A percentile compares a stretch with the other conserved stretches of the same genome.
phyloP scores from a whole-genome alignment of 2,329 filamentous ascomycete genomes.

The Talaromyces piceae region DNA sequence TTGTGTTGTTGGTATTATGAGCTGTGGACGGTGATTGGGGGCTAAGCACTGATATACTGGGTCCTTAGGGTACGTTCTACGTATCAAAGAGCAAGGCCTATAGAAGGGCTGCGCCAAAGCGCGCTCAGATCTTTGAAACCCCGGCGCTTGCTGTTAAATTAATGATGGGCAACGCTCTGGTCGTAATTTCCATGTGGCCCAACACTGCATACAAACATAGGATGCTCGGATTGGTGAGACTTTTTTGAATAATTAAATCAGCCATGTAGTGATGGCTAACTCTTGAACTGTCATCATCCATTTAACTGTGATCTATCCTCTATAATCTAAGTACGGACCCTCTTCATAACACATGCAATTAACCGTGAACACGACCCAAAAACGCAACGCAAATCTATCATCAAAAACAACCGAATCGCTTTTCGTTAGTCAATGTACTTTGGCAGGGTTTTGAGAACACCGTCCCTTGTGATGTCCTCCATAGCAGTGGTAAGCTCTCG shows the following conservation, averaged over 20 bases:
- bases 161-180: too few species aligned
- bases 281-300: too few species aligned
- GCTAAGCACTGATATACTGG: too few species aligned
- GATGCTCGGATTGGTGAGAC: neutral
- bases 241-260: too few species aligned
- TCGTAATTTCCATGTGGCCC: too few species aligned
- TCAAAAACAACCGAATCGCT: neutral
- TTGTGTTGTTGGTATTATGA: neutral
- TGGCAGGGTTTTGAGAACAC: slow-evolving; percentile 43
- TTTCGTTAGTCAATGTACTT: slow-evolving; percentile 38
- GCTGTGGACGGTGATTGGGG: too few species aligned
- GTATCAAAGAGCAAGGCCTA: neutral
- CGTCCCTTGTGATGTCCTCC: slow-evolving; percentile 41
- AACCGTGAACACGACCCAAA: neutral
- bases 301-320: neutral
- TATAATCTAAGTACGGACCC: neutral
- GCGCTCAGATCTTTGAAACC: neutral
- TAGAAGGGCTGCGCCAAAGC: neutral
- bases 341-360: neutral
- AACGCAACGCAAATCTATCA: neutral
- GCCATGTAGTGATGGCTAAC: too few species aligned
- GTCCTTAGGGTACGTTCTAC: too few species aligned
- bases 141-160: too few species aligned
- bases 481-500: slow-evolving; percentile 42
- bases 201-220: too few species aligned